A percentile compares a stretch with the other conserved stretches of the same genome.
phyloP scores from a whole-genome alignment of 495 filamentous ascomycete species.

The Mytilinidion resinicola region DNA sequence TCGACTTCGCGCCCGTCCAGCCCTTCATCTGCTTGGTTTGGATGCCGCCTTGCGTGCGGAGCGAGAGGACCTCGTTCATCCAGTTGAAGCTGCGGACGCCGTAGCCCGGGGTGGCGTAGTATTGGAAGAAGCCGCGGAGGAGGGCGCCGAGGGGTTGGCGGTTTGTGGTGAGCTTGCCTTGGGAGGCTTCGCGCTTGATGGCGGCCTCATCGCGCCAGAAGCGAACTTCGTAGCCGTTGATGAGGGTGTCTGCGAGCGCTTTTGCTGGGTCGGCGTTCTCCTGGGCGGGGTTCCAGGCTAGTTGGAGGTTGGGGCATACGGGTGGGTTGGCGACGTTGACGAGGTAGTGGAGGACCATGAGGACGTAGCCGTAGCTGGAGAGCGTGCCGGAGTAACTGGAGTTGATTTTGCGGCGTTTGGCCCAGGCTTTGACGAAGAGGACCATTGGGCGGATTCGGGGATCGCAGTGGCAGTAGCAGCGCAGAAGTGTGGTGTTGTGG shows the following conservation, averaged over 20 bases:
- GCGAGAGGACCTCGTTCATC: constrained; percentile 61
- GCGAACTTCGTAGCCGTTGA: constrained; percentile 53
- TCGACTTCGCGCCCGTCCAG: constrained; percentile 66
- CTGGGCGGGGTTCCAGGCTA: constrained; percentile 29
- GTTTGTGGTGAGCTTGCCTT: constrained; percentile 53
- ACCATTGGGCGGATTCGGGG: constrained; percentile 65
- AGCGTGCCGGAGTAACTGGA: constrained; percentile 73
- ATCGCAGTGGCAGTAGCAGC: constrained; percentile 70
- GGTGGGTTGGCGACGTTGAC: constrained; percentile 70
- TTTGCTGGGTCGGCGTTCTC: constrained; percentile 29
- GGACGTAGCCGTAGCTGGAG: constrained; percentile 80
- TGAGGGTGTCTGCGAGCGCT: constrained; percentile 30
- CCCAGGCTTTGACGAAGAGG: constrained; percentile 78
- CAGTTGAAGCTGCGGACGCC: constrained; percentile 61
- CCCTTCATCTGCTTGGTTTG: constrained; percentile 65
- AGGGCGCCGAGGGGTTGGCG: constrained; percentile 55
- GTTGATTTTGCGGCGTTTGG: constrained; percentile 73
- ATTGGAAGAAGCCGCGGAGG: constrained; percentile 73
- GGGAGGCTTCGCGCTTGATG: constrained; percentile 47
- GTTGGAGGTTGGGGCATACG: constrained; percentile 73
- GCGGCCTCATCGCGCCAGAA: constrained; percentile 65
- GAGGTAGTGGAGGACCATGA: constrained; percentile 89
- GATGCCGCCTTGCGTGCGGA: constrained; percentile 63
- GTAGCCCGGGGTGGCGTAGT: constrained; percentile 56
- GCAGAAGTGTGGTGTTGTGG: constrained; percentile 71